Percentiles rank a stretch among this genome's conserved stretches.
phyloP scores from a whole-genome alignment of 768 basidiomycete species.

The Boletus sp. region DNA sequence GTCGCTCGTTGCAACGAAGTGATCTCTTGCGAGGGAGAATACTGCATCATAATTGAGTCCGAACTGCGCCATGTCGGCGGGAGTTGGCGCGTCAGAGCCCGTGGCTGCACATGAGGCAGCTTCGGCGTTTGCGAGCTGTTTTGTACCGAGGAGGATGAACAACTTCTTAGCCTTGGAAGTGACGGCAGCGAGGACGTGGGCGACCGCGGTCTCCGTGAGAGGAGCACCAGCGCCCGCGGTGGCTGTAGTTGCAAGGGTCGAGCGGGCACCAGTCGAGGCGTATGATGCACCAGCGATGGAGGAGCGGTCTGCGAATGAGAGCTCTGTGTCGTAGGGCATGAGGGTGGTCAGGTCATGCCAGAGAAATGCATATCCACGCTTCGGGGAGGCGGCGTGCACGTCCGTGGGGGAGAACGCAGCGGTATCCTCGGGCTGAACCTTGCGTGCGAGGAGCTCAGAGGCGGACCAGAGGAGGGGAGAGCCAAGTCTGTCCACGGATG shows the following conservation, averaged over 20 bases:
- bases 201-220: conserved; percentile 73
- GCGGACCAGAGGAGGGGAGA: conserved; percentile 81
- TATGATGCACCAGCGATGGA: conserved; percentile 53
- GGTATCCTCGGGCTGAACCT: conserved; percentile 24
- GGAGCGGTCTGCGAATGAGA: conserved; percentile 61
- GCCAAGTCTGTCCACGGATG: conserved; percentile 85
- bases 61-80: conserved; percentile 38
- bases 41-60: conserved; percentile 64
- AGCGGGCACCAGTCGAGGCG: conserved; percentile 28
- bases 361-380: conserved; percentile 66
- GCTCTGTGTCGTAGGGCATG: conserved; percentile 74
- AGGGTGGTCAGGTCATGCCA: conserved; percentile 93
- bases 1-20: conserved; percentile 88
- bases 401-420: not conserved
- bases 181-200: conserved; percentile 82
- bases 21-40: conserved; percentile 70
- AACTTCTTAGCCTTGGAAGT: conserved; percentile 83
- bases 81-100: conserved; percentile 4
- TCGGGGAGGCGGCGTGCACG: conserved; percentile 13
- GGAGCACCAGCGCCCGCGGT: conserved; percentile 34
- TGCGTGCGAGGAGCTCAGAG: conserved; percentile 57
- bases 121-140: conserved; percentile 61
- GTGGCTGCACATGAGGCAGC: conserved; percentile 7
- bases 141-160: conserved; percentile 65
- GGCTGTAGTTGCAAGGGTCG: conserved; percentile 22